phyloP scores from a whole-genome alignment of 495 filamentous ascomycete species.

The Penicillium manginii region DNA sequence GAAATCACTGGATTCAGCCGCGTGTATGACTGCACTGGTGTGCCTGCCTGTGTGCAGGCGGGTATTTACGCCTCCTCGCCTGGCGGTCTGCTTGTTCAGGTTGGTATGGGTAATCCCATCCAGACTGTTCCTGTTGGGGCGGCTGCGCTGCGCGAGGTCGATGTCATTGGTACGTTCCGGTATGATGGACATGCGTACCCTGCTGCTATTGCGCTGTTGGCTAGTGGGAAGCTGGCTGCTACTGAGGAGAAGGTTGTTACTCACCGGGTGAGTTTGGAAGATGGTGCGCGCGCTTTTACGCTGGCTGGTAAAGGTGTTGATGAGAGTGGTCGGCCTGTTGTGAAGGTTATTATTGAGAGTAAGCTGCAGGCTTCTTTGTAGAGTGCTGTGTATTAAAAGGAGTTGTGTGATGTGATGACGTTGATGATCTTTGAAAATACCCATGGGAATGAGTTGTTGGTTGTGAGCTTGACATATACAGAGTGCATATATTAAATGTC shows the following conservation, averaged over 20 bases:
- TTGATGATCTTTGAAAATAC: slow-evolving; percentile 31
- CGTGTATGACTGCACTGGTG: slow-evolving; percentile 91
- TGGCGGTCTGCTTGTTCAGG: slow-evolving; percentile 81
- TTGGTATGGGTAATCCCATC: slow-evolving; percentile 93
- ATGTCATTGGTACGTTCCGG: slow-evolving; percentile 89
- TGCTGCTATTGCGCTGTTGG: slow-evolving; percentile 75
- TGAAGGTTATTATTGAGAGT: slow-evolving; percentile 81
- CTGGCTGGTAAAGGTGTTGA: slow-evolving; percentile 83
- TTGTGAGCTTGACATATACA: background rate
- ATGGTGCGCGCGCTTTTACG: slow-evolving; percentile 70
- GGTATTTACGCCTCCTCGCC: slow-evolving; percentile 80
- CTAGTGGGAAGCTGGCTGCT: slow-evolving; percentile 58
- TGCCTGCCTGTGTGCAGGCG: slow-evolving; percentile 83
- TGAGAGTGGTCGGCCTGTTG: slow-evolving; percentile 72
- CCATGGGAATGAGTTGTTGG: slow-evolving; percentile 20
- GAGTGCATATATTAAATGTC: background rate
- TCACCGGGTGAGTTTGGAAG: slow-evolving; percentile 72
- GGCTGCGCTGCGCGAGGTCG: slow-evolving; percentile 84
- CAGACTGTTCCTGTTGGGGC: slow-evolving; percentile 85
- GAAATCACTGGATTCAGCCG: slow-evolving; percentile 65
- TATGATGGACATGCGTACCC: slow-evolving; percentile 83
- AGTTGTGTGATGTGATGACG: slow-evolving; percentile 14
- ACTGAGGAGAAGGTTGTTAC: slow-evolving; percentile 69
- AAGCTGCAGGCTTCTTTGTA: slow-evolving; percentile 7
- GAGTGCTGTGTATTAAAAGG: background rate